Base-by-base conservation (phyloP, 495 filamentous ascomycete genomes). In the Penicilliopsis zonata region DNA sequence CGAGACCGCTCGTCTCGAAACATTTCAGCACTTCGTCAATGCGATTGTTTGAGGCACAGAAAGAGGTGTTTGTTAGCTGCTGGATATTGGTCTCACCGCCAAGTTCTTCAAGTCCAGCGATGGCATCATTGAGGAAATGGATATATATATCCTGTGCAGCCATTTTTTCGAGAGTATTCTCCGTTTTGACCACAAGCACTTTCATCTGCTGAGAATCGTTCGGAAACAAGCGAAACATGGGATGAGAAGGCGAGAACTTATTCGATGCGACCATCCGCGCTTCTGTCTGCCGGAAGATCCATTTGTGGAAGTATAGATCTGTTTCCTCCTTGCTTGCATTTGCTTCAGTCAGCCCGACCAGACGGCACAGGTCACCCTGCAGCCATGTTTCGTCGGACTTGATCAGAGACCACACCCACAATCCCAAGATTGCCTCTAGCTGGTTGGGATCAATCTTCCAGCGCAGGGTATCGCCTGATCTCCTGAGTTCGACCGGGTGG, bases 111-210 rank as follows among this genome's bases (percentile, higher is more conserved):
- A 52, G 3, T 8, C 31, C 25, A 3, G 9, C 6, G 0, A 53
- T 27, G 0, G 38, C 43, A 9, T 32, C 16, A 15, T 39, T 38
- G 9, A 59, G 32, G 21, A 64, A 57, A 2, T 50, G 43, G 0
- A 52, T 51, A 17, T 50, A 64, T 5, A 64, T 42, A 19, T 64
- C 57, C 28, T 64, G 60, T 3, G 60, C 60, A 1, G 31, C 45
- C 53, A 60, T 55, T 1, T 9, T 34, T 17, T 54, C 50, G 1
- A 60, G 9, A 2, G 17, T 28, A 13, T 46, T 58, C 0, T 43
- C 32, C 0, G 50, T 53, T 20, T 34, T 39, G 2, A 59, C 37
- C 2, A 42, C 42, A 3, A 62, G 40, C 3, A 53, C 39, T 0
- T 51, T 35, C 17, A 29, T 44, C n/a, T n/a, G n/a, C n/a, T n/a